A percentile compares a stretch with the other conserved stretches of the same genome.
Evolutionary conservation across 352 stramenopile species (phyloP).

Genomic region (Blastocystis sp.): DNA sequence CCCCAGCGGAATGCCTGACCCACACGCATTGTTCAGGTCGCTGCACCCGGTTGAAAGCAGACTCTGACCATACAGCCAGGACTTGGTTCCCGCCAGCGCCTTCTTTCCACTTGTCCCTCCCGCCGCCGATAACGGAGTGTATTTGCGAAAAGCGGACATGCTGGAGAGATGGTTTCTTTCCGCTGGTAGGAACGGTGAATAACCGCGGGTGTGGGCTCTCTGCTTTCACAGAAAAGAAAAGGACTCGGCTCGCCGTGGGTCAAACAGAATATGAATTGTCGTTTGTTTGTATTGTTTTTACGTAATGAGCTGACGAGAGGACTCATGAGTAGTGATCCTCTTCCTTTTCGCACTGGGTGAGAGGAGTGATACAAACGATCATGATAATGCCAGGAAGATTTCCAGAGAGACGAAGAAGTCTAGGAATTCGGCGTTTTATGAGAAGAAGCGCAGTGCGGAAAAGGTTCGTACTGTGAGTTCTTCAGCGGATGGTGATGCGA

Average conservation of each 20-base stretch:
- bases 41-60: constrained; percentile 62
- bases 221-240: background rate
- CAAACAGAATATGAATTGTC: background rate
- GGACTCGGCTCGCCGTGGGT: too few relatives aligned
- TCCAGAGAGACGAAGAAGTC: too few relatives aligned
- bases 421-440: too few relatives aligned
- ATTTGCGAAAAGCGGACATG: constrained; percentile 48
- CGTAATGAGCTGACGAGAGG: background rate
- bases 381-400: too few relatives aligned
- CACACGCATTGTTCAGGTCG: constrained; percentile 49
- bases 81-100: constrained; percentile 50
- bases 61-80: constrained; percentile 63
- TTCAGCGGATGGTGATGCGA: too few relatives aligned
- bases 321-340: background rate
- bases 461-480: too few relatives aligned
- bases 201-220: background rate
- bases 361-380: too few relatives aligned
- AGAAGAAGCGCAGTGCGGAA: too few relatives aligned
- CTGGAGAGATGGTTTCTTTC: background rate
- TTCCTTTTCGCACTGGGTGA: background rate
- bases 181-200: background rate
- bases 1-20: constrained; percentile 43
- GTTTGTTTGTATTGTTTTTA: background rate
- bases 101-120: background rate
- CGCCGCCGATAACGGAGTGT: background rate